Evolutionary conservation across 345 rosid species (phyloP).

Genomic region (Salix purpurea): DNA sequence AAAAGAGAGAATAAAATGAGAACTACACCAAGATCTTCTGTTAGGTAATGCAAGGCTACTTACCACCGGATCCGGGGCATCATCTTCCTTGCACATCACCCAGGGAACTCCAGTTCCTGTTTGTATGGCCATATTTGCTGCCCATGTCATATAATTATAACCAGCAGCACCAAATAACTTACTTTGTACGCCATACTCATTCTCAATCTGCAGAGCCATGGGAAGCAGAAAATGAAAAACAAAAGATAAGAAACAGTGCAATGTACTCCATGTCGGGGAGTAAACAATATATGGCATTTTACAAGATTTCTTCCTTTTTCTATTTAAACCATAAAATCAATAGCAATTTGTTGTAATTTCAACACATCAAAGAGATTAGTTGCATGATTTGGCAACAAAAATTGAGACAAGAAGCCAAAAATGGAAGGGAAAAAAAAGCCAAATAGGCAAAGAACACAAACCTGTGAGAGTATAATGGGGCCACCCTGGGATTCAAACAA

Average conservation of each 20-base stretch:
- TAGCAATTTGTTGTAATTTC: background rate
- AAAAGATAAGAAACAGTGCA: background rate
- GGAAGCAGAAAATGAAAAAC: background rate
- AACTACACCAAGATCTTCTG: background rate
- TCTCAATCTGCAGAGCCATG: slow-evolving; percentile 69
- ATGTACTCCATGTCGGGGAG: too few species aligned
- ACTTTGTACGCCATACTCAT: slow-evolving; percentile 90
- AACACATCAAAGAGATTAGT: background rate
- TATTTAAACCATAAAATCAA: background rate
- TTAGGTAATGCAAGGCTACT: slow-evolving; percentile 5
- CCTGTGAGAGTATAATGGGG: slow-evolving; percentile 98
- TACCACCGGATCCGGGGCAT: slow-evolving; percentile 99
- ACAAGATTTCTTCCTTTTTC: too few species aligned
- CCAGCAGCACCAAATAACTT: slow-evolving; percentile 72
- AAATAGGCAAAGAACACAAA: slow-evolving; percentile 15
- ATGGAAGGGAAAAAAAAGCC: background rate
- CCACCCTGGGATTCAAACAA: slow-evolving; percentile 98
- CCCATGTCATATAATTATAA: slow-evolving; percentile 87
- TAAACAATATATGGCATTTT: background rate
- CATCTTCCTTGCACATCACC: slow-evolving; percentile 99
- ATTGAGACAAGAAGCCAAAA: background rate
- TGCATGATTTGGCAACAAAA: background rate
- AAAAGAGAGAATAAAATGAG: background rate
- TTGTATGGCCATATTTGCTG: slow-evolving; percentile 89
- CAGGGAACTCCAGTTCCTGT: slow-evolving; percentile 92